Conservation (phyloP, 2,329 filamentous ascomycete genomes). For the Trichoderma koningiopsis region DNA sequence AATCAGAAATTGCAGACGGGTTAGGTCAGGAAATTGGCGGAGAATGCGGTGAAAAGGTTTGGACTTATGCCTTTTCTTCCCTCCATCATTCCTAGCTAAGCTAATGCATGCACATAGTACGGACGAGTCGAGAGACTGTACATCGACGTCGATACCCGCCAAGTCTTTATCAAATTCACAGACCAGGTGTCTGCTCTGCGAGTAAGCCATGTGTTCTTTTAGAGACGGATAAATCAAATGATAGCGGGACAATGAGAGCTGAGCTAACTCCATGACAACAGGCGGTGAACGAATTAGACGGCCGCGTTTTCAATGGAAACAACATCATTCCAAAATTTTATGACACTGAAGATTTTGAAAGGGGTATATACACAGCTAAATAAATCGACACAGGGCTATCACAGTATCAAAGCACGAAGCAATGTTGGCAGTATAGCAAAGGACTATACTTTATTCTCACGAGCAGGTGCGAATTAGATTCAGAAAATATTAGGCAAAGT, state of each 20-base stretch:
- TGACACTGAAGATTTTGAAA: constrained; percentile 78
- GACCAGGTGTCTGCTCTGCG: constrained; percentile 80
- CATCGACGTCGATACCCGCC: constrained; percentile 64
- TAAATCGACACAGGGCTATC: neutral
- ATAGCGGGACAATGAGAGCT: neutral
- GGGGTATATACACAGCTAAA: constrained; percentile 52
- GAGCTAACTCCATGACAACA: constrained; percentile 38
- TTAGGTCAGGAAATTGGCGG: constrained; percentile 95
- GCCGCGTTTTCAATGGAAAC: constrained; percentile 86
- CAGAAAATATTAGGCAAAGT: neutral
- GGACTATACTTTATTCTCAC: neutral
- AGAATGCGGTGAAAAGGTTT: constrained; percentile 79
- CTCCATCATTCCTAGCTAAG: neutral
- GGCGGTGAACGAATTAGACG: constrained; percentile 89
- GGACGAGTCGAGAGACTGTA: constrained; percentile 79
- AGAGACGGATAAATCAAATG: neutral
- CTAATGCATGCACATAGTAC: constrained; percentile 56
- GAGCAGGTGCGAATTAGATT: neutral
- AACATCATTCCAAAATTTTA: constrained; percentile 81
- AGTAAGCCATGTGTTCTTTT: constrained; percentile 53
- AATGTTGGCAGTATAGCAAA: neutral
- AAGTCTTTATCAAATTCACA: constrained; percentile 93
- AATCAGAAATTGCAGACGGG: constrained; percentile 72
- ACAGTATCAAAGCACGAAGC: neutral
- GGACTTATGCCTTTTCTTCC: neutral